Conservation (phyloP, 2,329 filamentous ascomycete species). For the Dactylellina haptotyla region DNA sequence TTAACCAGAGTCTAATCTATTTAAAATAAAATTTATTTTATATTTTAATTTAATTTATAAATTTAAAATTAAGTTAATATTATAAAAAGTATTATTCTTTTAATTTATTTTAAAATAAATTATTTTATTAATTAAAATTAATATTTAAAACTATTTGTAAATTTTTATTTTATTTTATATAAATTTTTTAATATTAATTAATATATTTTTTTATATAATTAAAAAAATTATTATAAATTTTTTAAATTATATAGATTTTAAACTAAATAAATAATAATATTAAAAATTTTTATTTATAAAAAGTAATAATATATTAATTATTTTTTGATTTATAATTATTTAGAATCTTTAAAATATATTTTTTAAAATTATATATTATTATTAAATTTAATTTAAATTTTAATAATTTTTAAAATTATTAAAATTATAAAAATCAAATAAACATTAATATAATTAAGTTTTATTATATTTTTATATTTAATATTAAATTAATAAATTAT, state of each 20-base stretch:
- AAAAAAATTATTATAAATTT: slow-evolving; percentile 38
- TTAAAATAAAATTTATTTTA: not conserved
- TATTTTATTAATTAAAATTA: not conserved
- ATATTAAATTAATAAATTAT: not conserved
- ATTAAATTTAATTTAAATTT: too few species aligned
- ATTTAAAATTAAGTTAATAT: not conserved
- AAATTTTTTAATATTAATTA: slow-evolving; percentile 23
- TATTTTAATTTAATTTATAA: not conserved
- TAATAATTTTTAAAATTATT: too few species aligned
- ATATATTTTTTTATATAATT: slow-evolving; percentile 43
- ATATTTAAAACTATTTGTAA: not conserved
- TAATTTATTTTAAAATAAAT: slow-evolving; percentile 1
- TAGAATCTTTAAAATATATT: too few species aligned
- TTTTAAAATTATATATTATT: too few species aligned
- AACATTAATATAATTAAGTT: too few species aligned
- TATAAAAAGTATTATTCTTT: not conserved
- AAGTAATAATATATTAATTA: too few species aligned
- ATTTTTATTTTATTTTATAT: slow-evolving; percentile 47
- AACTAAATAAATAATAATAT: slow-evolving; percentile 54
- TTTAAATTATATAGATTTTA: slow-evolving; percentile 36
- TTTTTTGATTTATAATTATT: too few species aligned
- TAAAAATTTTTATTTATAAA: too few species aligned
- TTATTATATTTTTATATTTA: too few species aligned
- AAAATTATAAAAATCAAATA: too few species aligned
- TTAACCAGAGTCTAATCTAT: too few species aligned